A percentile compares a stretch with the other conserved stretches of the same genome.
phyloP scores from a whole-genome alignment of 306 rosid species.

The Medicago lupulina region DNA sequence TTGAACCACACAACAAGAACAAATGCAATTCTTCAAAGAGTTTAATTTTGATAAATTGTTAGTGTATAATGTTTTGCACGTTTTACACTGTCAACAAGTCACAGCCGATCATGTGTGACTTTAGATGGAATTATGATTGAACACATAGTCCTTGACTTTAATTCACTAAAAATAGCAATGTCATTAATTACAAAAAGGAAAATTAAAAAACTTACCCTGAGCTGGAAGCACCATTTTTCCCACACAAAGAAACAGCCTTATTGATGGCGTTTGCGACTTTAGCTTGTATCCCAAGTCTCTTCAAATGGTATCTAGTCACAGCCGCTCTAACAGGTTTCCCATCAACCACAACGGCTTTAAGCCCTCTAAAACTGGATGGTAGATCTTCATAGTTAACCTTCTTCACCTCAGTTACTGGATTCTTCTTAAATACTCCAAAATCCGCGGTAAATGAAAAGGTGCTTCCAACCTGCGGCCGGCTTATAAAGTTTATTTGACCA shows the following conservation, averaged over 20 bases:
- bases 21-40: slow-evolving; percentile 12
- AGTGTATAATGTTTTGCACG: too few relatives aligned
- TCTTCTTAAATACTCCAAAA: slow-evolving; percentile 70
- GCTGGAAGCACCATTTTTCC: slow-evolving; percentile 66
- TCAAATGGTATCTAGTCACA: slow-evolving; percentile 86
- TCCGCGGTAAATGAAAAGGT: slow-evolving; percentile 85
- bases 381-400: slow-evolving; percentile 76
- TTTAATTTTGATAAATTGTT: not conserved
- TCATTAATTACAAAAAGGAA: not conserved
- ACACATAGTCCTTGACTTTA: too few relatives aligned
- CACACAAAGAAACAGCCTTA: slow-evolving; percentile 60
- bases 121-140: too few relatives aligned
- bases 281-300: slow-evolving; percentile 86
- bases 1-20: slow-evolving; percentile 26
- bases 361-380: slow-evolving; percentile 79
- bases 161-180: too few relatives aligned
- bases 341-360: slow-evolving; percentile 86
- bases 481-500: slow-evolving; percentile 80
- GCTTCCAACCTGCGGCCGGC: slow-evolving; percentile 88
- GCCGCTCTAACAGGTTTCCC: slow-evolving; percentile 95
- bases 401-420: slow-evolving; percentile 54
- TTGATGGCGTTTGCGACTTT: slow-evolving; percentile 67
- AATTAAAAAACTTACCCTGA: slow-evolving; percentile 61
- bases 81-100: not conserved
- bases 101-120: not conserved